phyloP scores from a whole-genome alignment of 2,329 filamentous ascomycete species.

The Fusarium protoensiforme region DNA sequence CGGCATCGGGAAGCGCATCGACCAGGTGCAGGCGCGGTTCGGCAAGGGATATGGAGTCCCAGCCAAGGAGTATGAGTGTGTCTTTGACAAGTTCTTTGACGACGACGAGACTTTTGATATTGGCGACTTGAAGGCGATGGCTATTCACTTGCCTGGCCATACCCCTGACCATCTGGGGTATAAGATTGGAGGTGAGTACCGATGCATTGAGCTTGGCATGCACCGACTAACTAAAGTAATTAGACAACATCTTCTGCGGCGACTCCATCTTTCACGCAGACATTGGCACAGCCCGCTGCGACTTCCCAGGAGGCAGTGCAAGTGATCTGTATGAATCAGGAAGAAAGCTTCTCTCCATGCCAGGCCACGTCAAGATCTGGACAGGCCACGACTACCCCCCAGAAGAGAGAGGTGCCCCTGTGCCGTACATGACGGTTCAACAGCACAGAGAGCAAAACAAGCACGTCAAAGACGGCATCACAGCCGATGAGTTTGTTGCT shows the following conservation, averaged over 20 bases:
- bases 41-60: constrained; percentile 59
- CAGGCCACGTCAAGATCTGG: constrained; percentile 60
- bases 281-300: constrained; percentile 63
- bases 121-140: constrained; percentile 57
- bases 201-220: neutral
- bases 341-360: constrained; percentile 54
- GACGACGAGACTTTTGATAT: constrained; percentile 65
- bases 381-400: constrained; percentile 66
- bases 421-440: constrained; percentile 56
- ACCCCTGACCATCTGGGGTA: constrained; percentile 72
- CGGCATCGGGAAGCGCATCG: constrained; percentile 67
- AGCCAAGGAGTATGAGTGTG: constrained; percentile 53
- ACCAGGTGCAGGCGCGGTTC: constrained; percentile 62
- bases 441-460: constrained; percentile 60
- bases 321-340: constrained; percentile 56
- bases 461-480: constrained; percentile 57
- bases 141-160: constrained; percentile 68
- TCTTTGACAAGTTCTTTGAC: constrained; percentile 64
- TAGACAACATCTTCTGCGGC: constrained; percentile 61
- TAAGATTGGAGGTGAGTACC: constrained; percentile 55
- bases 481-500: constrained; percentile 57
- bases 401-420: constrained; percentile 43
- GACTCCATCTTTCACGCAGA: constrained; percentile 65
- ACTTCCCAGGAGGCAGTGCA: constrained; percentile 65
- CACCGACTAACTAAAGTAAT: neutral